phyloP scores from a whole-genome alignment of 2,329 filamentous ascomycete species.

The Alternaria conjuncta region DNA sequence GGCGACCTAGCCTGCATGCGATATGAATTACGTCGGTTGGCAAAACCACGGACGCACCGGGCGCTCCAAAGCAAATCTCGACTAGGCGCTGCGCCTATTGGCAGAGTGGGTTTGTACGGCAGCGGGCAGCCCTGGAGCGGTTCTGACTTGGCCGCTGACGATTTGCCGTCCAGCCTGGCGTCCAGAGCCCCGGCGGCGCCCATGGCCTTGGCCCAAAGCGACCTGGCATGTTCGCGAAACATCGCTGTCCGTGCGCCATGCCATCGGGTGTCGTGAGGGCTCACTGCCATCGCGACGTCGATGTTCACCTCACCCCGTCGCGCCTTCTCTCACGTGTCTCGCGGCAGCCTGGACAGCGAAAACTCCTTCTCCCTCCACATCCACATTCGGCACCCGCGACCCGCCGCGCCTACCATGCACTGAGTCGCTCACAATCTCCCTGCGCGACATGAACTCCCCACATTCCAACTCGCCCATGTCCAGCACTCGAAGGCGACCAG shows the following conservation, averaged over 20 bases:
- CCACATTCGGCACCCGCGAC: background rate
- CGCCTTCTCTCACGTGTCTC: background rate
- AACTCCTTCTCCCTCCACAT: background rate
- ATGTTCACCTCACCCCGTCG: background rate
- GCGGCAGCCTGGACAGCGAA: background rate
- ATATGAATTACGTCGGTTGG: conserved; percentile 6
- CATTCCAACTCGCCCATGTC: conserved; percentile 13
- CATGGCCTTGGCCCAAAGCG: background rate
- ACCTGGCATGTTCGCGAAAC: conserved; percentile 1
- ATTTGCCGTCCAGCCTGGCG: background rate
- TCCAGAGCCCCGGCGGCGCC: background rate
- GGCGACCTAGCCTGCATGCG: background rate
- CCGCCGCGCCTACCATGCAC: background rate
- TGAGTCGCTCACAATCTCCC: background rate
- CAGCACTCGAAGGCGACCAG: conserved; percentile 10
- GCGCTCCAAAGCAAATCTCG: background rate
- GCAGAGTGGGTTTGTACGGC: background rate
- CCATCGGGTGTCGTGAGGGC: background rate
- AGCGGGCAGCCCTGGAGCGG: conserved; percentile 3
- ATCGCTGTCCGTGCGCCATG: conserved; percentile 2
- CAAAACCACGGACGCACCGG: conserved; percentile 1
- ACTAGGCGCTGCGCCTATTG: background rate
- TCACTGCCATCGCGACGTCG: background rate
- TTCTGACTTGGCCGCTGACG: background rate
- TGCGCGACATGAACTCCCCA: conserved; percentile 26